Evolutionary conservation across 257 asterid species (phyloP).

Genomic region (Leonotis leonurus): DNA sequence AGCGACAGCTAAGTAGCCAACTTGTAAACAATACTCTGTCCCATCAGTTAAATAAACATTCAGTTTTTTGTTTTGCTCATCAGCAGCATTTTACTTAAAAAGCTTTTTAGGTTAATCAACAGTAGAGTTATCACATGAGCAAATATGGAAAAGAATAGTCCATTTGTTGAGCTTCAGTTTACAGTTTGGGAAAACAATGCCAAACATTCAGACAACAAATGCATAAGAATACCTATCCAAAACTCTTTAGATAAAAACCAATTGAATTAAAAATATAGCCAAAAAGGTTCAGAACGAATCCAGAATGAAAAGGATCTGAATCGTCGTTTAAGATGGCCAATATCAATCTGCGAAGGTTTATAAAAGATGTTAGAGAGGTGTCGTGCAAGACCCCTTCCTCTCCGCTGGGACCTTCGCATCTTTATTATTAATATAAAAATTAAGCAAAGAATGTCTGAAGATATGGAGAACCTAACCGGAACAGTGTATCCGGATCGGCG

Average conservation of each 20-base stretch:
- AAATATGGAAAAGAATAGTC: no score
- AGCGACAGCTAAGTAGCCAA: no score
- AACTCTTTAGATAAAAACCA: not conserved
- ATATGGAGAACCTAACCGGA: slow-evolving; percentile 34
- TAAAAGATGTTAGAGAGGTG: slow-evolving; percentile 61
- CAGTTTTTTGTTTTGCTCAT: no score
- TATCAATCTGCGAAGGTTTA: slow-evolving; percentile 46
- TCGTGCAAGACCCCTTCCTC: slow-evolving; percentile 43
- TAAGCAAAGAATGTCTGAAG: slow-evolving; percentile 1
- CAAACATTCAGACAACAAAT: no score
- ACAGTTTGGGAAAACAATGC: no score
- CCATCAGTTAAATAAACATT: no score
- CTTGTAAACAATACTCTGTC: no score
- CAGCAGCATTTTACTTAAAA: no score
- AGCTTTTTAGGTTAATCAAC: no score
- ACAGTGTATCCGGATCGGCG: slow-evolving; percentile 26
- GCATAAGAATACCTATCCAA: no score
- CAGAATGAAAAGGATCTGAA: slow-evolving; percentile 16
- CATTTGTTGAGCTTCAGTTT: no score
- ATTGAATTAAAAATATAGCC: slow-evolving; percentile 31
- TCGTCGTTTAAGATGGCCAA: slow-evolving; percentile 55
- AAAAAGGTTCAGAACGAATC: slow-evolving; percentile 51
- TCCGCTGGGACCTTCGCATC: slow-evolving; percentile 88
- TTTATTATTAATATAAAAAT: not conserved
- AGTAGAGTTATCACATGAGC: no score